Evolutionary conservation across 2,329 filamentous ascomycete species (phyloP), one percentile per base, ranked within the genome.

Genomic region (Tympanopsis confertula): DNA sequence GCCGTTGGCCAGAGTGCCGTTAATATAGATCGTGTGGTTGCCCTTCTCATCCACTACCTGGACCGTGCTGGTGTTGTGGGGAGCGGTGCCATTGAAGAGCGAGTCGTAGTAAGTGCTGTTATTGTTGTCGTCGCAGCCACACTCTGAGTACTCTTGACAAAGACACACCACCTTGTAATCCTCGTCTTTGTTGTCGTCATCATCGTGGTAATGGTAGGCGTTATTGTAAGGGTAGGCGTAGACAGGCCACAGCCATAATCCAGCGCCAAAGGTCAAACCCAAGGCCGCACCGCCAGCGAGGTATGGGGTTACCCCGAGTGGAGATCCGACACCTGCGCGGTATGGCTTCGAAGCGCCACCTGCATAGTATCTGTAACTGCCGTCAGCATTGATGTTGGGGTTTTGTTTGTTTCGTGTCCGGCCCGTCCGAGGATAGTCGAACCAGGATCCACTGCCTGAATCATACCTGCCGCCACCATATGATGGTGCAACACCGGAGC

Each of bases 141-240:
- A 80, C 22, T 63, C 61, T 14, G 51, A 55, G 46, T 69, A 68
- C 40, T 67, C 48, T 42, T 69, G 58, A 50, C 75, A 80, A 26
- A 75, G 49, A 47, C 75, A 80, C 3, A 64, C 55, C 5, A 78
- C 66, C 0, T 71, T 71, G 12, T 69, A 45, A 0, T 62, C 62
- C 45, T 68, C 55, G 47, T 75, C 74, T 7, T 49, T 45, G 32
- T 63, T 58, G 22, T 51, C 57, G 5, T 59, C 57, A 30, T 63
- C 52, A 41, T 66, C 48, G 10, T 55, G 55, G 12, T 48, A 39
- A 44, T 65, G 68, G 55, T 59, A 54, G 53, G 64, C 63, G 41
- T 61, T 63, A 48, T 69, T 47, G 55, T 69, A 75, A 3, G 62
- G 54, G 50, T 80, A 79, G 2, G 63, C 63, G 42, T 73, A 78